Evolutionary conservation across 2,329 filamentous ascomycete species (phyloP).

Genomic region (Cladosporium halotolerans): DNA sequence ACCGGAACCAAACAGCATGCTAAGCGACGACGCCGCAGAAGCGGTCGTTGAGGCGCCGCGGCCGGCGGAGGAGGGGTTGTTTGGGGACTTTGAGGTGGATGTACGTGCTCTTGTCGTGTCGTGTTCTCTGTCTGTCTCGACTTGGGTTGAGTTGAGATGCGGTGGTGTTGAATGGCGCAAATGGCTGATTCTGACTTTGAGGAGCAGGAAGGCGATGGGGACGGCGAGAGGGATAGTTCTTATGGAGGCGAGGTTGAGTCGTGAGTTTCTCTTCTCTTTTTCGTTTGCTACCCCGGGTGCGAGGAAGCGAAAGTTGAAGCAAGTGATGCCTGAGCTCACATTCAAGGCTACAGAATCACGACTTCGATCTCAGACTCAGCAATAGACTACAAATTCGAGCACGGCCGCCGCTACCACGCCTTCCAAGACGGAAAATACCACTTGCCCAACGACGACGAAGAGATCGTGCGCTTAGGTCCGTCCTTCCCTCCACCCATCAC

Average conservation of each 20-base stretch:
- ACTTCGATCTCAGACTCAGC: constrained; percentile 12
- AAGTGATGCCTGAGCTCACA: neutral
- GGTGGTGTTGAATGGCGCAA: neutral
- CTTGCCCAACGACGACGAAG: constrained; percentile 20
- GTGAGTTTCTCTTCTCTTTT: neutral
- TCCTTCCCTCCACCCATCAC: neutral
- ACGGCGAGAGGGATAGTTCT: neutral
- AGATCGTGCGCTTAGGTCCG: constrained; percentile 14
- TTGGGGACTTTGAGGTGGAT: constrained; percentile 4
- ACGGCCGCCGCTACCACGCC: constrained; percentile 28
- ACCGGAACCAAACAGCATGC: neutral
- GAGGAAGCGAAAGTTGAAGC: too few species aligned
- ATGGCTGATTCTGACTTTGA: neutral
- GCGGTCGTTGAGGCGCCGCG: neutral
- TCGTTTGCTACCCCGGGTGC: too few species aligned
- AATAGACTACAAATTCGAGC: constrained; percentile 21
- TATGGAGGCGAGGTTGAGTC: neutral
- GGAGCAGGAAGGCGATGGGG: neutral
- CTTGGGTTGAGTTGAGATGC: neutral
- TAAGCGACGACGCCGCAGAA: neutral
- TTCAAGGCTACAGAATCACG: neutral
- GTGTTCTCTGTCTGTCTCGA: neutral
- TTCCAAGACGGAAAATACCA: constrained; percentile 22
- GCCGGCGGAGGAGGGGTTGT: neutral
- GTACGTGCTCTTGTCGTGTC: neutral